Evolutionary conservation across 495 filamentous ascomycete species (phyloP), one percentile per base, ranked within the genome.

Genomic region (Tuber melanosporum): DNA sequence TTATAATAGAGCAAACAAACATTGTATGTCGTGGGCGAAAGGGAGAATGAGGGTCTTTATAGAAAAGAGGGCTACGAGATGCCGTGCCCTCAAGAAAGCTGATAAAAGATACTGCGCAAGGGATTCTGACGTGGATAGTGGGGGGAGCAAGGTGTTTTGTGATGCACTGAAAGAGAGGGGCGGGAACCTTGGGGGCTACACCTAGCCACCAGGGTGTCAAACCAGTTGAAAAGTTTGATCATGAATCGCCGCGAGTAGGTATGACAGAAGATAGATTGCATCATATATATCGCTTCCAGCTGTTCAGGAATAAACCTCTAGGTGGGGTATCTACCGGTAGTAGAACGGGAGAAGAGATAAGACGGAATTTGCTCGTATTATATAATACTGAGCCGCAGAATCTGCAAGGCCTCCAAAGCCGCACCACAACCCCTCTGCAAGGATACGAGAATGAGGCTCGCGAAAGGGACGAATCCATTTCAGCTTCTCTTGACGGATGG

Each of bases 131-230:
- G 26, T 36, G 14, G 26, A 19, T 66, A 66, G 26, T 66, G 26
- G 26, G 12, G 26, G 57, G 26, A 26, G 4, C 12, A 36, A 36
- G 14, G 14, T 66, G 57, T 12, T 36, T 36, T 17, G 57, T 36
- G 57, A 4, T 17, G 57, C n/a, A 12, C 36, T 66, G 36, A 66
- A 66, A 19, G 26, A 17, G 57, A 36, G 26, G 26, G 12, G 57
- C 26, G 26, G 14, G 57, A 66, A 66, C 57, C 57, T 66, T 66
- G 57, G 57, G 57, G 57, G 57, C 14, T 66, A 66, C 57, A 66
- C 57, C 26, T 66, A 36, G 26, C 57, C 57, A 66, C 26, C 57
- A 66, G 57, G 57, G 57, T 66, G 57, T 36, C 57, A 12, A 36
- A 36, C 26, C 26, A 19, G 57, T 66, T 62, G n/a, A 36, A 66